Conservation (phyloP, 2,329 filamentous ascomycete genomes). For the Macrophomina phaseolina region DNA sequence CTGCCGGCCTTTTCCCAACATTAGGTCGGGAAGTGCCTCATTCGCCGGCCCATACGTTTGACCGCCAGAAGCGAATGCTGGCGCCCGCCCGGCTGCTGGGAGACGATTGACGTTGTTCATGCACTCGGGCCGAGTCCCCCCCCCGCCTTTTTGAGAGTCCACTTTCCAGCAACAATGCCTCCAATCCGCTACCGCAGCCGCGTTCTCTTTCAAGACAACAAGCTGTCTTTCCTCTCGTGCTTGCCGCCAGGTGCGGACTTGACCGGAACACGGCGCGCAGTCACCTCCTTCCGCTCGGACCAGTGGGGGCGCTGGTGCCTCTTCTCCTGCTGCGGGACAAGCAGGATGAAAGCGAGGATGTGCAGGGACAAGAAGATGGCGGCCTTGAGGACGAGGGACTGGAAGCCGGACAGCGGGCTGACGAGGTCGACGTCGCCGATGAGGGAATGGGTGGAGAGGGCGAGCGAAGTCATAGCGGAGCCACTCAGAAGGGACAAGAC, state of each 20-base stretch:
- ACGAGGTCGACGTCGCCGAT: constrained; percentile 11
- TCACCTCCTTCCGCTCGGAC: neutral
- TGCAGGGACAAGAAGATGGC: constrained; percentile 8
- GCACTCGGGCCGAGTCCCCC: too few relatives aligned
- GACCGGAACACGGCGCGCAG: neutral
- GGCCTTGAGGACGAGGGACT: constrained; percentile 14
- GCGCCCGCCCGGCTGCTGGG: too few relatives aligned
- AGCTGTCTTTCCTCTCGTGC: constrained; percentile 24
- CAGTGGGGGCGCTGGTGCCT: neutral
- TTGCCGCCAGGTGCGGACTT: neutral
- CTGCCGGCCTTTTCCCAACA: too few relatives aligned
- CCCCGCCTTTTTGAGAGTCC: too few relatives aligned
- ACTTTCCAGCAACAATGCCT: too few relatives aligned
- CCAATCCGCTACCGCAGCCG: too few relatives aligned
- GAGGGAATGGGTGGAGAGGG: neutral
- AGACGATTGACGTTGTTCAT: too few relatives aligned
- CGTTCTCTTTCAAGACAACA: neutral
- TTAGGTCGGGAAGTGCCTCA: too few relatives aligned
- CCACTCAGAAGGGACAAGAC: neutral
- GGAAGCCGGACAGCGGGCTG: constrained; percentile 12
- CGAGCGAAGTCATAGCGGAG: neutral
- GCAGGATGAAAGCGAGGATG: constrained; percentile 22
- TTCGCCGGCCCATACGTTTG: too few relatives aligned
- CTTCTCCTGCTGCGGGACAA: constrained; percentile 16
- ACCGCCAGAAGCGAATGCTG: too few relatives aligned